Evolutionary conservation across 371 early-diverging fungal genomes (phyloP).

Genomic region (Mortierella sp.): DNA sequence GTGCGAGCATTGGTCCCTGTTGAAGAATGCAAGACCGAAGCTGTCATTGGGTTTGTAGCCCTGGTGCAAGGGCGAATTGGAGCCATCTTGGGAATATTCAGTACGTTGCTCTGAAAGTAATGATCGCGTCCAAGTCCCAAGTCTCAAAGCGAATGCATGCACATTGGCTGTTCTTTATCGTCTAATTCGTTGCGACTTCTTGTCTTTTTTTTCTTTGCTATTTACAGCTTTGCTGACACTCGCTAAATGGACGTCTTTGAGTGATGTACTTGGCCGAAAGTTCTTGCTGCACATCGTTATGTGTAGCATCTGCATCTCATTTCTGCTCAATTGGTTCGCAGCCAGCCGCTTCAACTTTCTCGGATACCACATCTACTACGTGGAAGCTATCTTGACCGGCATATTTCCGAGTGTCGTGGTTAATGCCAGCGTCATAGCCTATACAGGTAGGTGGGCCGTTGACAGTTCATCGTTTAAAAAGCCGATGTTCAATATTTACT

Average conservation of each 20-base stretch:
- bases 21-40: slow-evolving; percentile 15
- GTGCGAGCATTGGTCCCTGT: background rate
- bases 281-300: slow-evolving; percentile 1
- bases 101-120: slow-evolving; percentile 8
- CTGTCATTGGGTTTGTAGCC: slow-evolving; percentile 22
- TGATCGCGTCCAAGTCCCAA: too few relatives aligned
- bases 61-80: background rate
- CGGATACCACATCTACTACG: slow-evolving; percentile 21
- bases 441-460: slow-evolving; percentile 16
- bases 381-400: slow-evolving; percentile 16
- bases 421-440: slow-evolving; percentile 18
- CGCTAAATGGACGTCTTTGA: slow-evolving; percentile 33
- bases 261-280: slow-evolving; percentile 31
- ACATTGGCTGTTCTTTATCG: background rate
- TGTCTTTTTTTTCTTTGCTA: background rate
- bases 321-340: slow-evolving; percentile 8
- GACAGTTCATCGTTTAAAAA: background rate
- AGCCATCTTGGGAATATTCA: slow-evolving; percentile 17
- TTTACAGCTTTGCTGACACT: slow-evolving; percentile 21
- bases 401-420: background rate
- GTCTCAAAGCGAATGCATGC: background rate
- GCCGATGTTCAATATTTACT: background rate
- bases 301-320: background rate
- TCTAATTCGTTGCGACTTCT: background rate
- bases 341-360: slow-evolving; percentile 1